Percentiles rank a stretch among this genome's conserved stretches.
Evolutionary conservation across 2,329 filamentous ascomycete genomes (phyloP).

Genomic region (Aspergillus sp.): DNA sequence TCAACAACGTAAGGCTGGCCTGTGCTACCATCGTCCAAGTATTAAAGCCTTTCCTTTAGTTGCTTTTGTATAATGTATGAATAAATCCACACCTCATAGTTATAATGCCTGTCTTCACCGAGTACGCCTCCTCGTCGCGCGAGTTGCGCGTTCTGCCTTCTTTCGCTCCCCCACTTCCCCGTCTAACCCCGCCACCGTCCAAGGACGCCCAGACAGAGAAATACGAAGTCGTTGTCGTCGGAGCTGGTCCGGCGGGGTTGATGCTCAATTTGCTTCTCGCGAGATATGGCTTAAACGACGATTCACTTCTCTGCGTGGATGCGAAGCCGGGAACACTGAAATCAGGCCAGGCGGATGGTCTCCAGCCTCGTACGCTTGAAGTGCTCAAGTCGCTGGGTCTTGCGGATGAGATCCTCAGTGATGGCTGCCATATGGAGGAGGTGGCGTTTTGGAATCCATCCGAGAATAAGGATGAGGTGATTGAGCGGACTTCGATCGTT

Average conservation of each 20-base stretch:
- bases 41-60: too few relatives aligned
- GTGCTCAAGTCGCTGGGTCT: constrained; percentile 39
- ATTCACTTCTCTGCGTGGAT: constrained; percentile 40
- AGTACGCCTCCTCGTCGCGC: constrained; percentile 29
- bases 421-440: constrained; percentile 48
- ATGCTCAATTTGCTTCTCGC: constrained; percentile 39
- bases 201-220: constrained; percentile 17
- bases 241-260: constrained; percentile 41
- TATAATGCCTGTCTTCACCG: constrained; percentile 37
- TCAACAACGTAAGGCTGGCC: too few relatives aligned
- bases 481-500: constrained; percentile 56
- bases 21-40: too few relatives aligned
- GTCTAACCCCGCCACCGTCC: constrained; percentile 20
- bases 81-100: not conserved
- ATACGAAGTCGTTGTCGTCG: constrained; percentile 41
- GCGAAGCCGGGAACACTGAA: constrained; percentile 34
- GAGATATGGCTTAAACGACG: constrained; percentile 38
- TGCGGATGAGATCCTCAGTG: constrained; percentile 33
- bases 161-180: constrained; percentile 35
- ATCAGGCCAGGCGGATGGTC: constrained; percentile 40
- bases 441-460: constrained; percentile 66
- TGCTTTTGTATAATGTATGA: not conserved
- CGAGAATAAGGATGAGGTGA: constrained; percentile 45
- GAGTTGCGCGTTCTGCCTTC: constrained; percentile 37
- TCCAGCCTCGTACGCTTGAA: constrained; percentile 41